phyloP scores from a whole-genome alignment of 2,329 filamentous ascomycete genomes.

The Pestalotiopsis sp. region DNA sequence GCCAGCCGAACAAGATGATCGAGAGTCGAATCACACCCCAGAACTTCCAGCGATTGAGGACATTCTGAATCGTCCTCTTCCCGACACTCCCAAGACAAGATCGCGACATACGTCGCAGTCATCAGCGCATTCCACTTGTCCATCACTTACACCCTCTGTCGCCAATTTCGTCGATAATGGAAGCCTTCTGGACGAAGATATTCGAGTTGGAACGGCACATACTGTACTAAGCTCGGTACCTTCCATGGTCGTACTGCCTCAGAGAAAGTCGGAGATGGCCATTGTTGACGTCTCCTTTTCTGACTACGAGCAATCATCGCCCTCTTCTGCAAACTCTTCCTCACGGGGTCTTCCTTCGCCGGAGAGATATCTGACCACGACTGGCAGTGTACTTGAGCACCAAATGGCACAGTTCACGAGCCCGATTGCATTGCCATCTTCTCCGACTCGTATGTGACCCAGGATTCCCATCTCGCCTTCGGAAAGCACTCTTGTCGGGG shows the following conservation, averaged over 20 bases:
- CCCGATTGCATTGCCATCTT: constrained; percentile 21
- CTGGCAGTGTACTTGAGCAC: constrained; percentile 31
- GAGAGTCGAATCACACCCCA: constrained; percentile 7
- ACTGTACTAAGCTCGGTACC: constrained; percentile 27
- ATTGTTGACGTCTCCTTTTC: constrained; percentile 28
- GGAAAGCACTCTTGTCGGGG: constrained; percentile 12
- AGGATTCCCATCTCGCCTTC: constrained; percentile 16
- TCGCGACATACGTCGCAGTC: constrained; percentile 27
- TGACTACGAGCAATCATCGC: constrained; percentile 30
- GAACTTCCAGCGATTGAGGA: constrained; percentile 12
- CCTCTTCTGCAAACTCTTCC: constrained; percentile 24
- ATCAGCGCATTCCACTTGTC: constrained; percentile 31
- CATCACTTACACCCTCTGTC: constrained; percentile 34
- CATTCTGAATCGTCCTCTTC: constrained; percentile 28
- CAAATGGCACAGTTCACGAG: constrained; percentile 31
- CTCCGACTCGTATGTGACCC: constrained; percentile 16
- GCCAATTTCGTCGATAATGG: constrained; percentile 32
- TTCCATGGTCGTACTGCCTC: constrained; percentile 29
- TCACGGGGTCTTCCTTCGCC: constrained; percentile 29
- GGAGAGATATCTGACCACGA: constrained; percentile 30
- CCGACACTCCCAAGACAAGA: constrained; percentile 26
- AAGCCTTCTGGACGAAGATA: constrained; percentile 33
- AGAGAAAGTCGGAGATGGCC: constrained; percentile 17
- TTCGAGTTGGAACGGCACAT: constrained; percentile 29
- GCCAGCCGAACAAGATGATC: background rate